Conservation (phyloP, 306 rosid species). For the Trifolium fragiferum region DNA sequence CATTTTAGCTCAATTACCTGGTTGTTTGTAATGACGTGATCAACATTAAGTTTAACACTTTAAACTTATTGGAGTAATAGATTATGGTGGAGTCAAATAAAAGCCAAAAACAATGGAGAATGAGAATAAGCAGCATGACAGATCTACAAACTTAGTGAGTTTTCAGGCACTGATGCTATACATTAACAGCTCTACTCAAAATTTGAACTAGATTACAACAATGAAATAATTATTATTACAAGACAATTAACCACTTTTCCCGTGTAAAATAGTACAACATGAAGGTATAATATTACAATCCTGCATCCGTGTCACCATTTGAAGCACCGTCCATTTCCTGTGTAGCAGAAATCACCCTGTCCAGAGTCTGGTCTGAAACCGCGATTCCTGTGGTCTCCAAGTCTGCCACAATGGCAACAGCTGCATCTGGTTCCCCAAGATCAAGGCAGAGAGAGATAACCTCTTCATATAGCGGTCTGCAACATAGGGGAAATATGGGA, state of each 20-base stretch:
- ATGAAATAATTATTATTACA: conserved; percentile 14
- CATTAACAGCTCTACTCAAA: conserved; percentile 44
- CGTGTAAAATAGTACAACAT: conserved; percentile 17
- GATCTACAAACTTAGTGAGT: background rate
- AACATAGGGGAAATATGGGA: conserved; percentile 29
- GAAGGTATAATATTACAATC: conserved; percentile 24
- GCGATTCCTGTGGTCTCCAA: conserved; percentile 81
- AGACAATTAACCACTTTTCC: background rate
- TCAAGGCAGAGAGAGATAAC: conserved; percentile 76
- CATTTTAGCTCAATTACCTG: background rate
- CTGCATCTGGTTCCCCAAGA: conserved; percentile 92
- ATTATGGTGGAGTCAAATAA: conserved; percentile 1
- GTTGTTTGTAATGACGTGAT: background rate
- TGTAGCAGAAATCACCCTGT: conserved; percentile 75
- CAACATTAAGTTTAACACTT: background rate
- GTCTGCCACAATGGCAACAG: conserved; percentile 92
- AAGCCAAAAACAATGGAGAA: background rate
- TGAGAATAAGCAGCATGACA: background rate
- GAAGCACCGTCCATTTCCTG: conserved; percentile 46
- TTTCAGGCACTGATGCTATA: conserved; percentile 22
- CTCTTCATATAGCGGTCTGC: conserved; percentile 89
- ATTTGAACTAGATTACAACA: conserved; percentile 32
- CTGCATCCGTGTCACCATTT: conserved; percentile 25
- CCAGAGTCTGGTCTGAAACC: conserved; percentile 83
- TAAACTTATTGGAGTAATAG: background rate